These are phyloP conservation scores for Hypsizygus marmoreus DNA, from an alignment of 768 basidiomycete genomes.

Conservation along the genomic window DNA sequence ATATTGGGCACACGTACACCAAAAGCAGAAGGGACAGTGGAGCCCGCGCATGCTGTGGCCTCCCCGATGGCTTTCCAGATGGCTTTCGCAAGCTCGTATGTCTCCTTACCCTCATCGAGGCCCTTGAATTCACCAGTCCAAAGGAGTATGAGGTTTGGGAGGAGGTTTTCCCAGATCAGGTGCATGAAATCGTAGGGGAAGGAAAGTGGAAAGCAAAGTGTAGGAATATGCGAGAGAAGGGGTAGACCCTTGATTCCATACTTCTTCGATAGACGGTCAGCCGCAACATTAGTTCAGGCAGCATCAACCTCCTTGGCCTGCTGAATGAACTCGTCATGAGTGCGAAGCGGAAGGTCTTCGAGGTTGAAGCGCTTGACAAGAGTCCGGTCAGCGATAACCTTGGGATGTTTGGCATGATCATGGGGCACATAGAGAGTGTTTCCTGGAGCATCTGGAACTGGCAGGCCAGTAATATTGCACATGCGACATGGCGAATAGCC, in stretches of 20 bases:
- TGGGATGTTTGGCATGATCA: slow-evolving; percentile 7
- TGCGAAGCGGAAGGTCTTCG: no score
- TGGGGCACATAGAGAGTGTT: slow-evolving; percentile 25
- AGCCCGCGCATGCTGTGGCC: no score
- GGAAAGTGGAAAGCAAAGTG: slow-evolving; percentile 33
- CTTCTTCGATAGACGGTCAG: slow-evolving; percentile 14
- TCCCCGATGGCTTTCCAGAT: slow-evolving; percentile 39
- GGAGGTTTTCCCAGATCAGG: slow-evolving; percentile 39
- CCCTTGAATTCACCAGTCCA: slow-evolving; percentile 43
- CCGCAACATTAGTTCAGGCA: slow-evolving; percentile 15
- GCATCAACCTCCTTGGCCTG: slow-evolving; percentile 16
- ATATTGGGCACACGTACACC: slow-evolving; percentile 4
- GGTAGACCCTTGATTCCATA: slow-evolving; percentile 37
- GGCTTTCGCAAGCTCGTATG: slow-evolving; percentile 18
- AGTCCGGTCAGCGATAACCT: no score
- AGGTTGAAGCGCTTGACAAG: no score
- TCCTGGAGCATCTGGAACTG: slow-evolving; percentile 1
- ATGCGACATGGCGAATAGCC: slow-evolving; percentile 31
- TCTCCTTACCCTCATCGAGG: slow-evolving; percentile 27
- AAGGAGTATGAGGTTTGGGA: slow-evolving; percentile 34
- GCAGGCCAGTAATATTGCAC: slow-evolving; percentile 32
- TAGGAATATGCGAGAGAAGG: slow-evolving; percentile 27
- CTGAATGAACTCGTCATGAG: no score
- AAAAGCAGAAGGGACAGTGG: neutral
- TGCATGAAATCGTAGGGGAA: slow-evolving; percentile 53